Percentiles rank a stretch among this genome's conserved stretches.
Evolutionary conservation across 2,329 filamentous ascomycete genomes (phyloP).

Genomic region (Chrysoporthe puriensis): DNA sequence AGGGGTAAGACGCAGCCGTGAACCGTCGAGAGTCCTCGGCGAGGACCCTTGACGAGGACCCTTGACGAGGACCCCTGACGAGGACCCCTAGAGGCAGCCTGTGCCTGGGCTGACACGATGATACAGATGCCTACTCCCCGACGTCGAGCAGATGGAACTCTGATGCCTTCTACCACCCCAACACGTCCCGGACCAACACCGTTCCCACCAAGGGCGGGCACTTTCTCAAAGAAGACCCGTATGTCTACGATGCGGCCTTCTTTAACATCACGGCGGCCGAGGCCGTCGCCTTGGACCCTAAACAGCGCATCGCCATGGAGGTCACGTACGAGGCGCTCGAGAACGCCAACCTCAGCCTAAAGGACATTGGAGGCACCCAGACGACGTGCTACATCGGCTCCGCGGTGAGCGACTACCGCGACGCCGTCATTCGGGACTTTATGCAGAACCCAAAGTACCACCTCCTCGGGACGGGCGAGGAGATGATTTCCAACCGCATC

Average conservation of each 20-base stretch:
- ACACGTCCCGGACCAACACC: too few relatives aligned
- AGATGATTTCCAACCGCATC: slow-evolving; percentile 31
- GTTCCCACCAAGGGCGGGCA: not conserved
- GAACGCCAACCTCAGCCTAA: slow-evolving; percentile 21
- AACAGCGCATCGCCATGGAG: slow-evolving; percentile 12
- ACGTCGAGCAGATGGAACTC: too few relatives aligned
- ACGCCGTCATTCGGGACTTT: slow-evolving; percentile 31
- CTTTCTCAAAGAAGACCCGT: slow-evolving; percentile 3
- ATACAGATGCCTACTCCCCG: too few relatives aligned
- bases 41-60: too few relatives aligned
- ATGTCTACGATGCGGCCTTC: slow-evolving; percentile 14
- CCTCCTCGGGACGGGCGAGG: slow-evolving; percentile 40
- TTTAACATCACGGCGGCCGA: not conserved
- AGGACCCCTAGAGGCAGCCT: too few relatives aligned
- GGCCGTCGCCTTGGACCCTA: slow-evolving; percentile 3
- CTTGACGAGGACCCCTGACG: too few relatives aligned
- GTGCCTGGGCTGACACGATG: too few relatives aligned
- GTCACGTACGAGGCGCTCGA: slow-evolving; percentile 16
- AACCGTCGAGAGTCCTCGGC: too few relatives aligned
- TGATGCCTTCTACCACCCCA: too few relatives aligned
- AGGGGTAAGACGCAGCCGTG: too few relatives aligned
- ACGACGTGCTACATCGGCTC: slow-evolving; percentile 40
- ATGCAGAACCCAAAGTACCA: slow-evolving; percentile 26
- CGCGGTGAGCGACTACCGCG: slow-evolving; percentile 39
- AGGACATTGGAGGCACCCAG: slow-evolving; percentile 36